phyloP scores from a whole-genome alignment of 345 rosid species.

The Pistacia vera region DNA sequence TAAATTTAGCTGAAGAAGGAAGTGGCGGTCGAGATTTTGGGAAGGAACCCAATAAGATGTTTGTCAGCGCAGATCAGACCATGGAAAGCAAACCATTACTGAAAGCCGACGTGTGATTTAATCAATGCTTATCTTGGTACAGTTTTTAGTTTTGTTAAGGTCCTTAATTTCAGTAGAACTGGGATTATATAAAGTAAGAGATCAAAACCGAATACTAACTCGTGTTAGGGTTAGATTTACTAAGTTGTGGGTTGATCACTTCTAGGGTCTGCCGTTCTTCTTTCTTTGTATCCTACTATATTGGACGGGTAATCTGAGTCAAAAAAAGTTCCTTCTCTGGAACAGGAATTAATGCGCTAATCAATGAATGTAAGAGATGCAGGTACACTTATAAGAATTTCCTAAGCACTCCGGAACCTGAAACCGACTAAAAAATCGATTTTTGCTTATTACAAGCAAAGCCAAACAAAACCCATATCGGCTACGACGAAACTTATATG shows the following conservation, averaged over 20 bases:
- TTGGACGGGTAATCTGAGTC: slow-evolving; percentile 24
- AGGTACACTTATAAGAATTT: slow-evolving; percentile 18
- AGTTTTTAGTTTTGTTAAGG: not conserved
- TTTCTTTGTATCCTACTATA: slow-evolving; percentile 6
- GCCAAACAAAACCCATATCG: slow-evolving; percentile 13
- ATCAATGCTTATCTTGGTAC: not conserved
- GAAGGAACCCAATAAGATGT: slow-evolving; percentile 20
- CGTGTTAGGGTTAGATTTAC: slow-evolving; percentile 32
- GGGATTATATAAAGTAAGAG: not conserved
- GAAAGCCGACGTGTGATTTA: slow-evolving; percentile 7
- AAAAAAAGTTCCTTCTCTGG: slow-evolving; percentile 9
- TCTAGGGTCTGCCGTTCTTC: not conserved
- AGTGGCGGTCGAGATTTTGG: slow-evolving; percentile 18
- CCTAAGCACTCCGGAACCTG: slow-evolving; percentile 12
- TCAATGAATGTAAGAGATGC: slow-evolving; percentile 11
- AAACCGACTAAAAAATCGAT: not conserved
- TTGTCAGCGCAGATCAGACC: slow-evolving; percentile 28
- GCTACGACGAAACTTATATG: slow-evolving; percentile 19
- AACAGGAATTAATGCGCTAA: slow-evolving; percentile 12
- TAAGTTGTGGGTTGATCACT: not conserved
- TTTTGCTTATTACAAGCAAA: not conserved
- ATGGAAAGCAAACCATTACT: slow-evolving; percentile 7
- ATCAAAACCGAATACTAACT: not conserved
- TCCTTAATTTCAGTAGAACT: not conserved
- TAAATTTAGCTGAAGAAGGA: slow-evolving; percentile 16